A percentile compares a stretch with the other conserved stretches of the same genome.
Evolutionary conservation across 2,329 filamentous ascomycete species (phyloP).

Genomic region (Malbranchea zuffiana): DNA sequence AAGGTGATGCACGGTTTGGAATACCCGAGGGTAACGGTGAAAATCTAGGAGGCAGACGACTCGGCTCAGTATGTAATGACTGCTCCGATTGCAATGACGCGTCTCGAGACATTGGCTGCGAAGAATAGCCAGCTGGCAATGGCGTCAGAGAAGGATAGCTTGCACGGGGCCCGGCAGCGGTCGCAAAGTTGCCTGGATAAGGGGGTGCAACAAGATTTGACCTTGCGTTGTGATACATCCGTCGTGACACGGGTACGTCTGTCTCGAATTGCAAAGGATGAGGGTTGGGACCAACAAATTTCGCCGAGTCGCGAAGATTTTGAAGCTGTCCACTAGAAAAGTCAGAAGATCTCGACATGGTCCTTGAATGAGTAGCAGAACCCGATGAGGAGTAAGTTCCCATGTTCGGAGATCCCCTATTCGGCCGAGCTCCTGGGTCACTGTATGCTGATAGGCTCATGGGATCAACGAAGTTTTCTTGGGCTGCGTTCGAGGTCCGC

Average conservation of each 20-base stretch:
- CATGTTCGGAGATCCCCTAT: conserved; percentile 3
- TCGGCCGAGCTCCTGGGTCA: conserved; percentile 8
- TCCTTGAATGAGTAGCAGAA: conserved; percentile 2
- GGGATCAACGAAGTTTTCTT: conserved; percentile 2
- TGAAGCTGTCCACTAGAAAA: conserved; percentile 1
- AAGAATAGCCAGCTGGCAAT: conserved; percentile 20
- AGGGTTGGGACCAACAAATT: conserved; percentile 8
- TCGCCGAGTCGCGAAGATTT: not conserved
- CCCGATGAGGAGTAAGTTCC: not conserved
- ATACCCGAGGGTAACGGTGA: conserved; percentile 5
- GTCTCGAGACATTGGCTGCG: conserved; percentile 23
- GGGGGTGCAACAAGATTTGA: conserved; percentile 11
- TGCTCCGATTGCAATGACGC: conserved; percentile 19
- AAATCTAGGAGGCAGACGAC: conserved; percentile 11
- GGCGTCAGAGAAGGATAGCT: conserved; percentile 4
- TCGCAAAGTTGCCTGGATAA: conserved; percentile 1
- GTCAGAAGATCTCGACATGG: conserved; percentile 7
- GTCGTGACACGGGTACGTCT: conserved; percentile 24
- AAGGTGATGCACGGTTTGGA: conserved; percentile 7
- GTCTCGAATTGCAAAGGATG: conserved; percentile 25
- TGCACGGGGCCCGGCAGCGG: not conserved
- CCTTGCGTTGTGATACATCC: conserved; percentile 16
- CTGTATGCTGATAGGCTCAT: conserved; percentile 11
- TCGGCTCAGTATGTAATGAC: conserved; percentile 19
- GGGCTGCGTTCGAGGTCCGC: not conserved